Percentiles rank a stretch among this genome's conserved stretches.
Conservation (phyloP, 805 yeast genomes). For the Lipomyces yamanashiensis region DNA sequence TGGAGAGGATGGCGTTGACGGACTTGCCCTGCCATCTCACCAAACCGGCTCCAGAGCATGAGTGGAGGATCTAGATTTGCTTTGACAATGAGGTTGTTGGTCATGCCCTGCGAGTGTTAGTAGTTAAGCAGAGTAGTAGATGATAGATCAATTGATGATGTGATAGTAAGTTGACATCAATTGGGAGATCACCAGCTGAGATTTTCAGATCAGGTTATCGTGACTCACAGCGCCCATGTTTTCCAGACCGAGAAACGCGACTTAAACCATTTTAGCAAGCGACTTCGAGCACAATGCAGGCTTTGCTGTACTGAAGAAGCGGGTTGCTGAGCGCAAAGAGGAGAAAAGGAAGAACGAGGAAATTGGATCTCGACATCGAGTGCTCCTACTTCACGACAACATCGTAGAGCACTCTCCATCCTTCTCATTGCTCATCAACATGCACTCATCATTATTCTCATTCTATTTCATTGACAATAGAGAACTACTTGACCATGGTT, state of each 20-base stretch:
- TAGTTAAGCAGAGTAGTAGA: not conserved
- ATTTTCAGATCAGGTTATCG: not conserved
- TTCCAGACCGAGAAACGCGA: slow-evolving; percentile 35
- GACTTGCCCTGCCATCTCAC: slow-evolving; percentile 23
- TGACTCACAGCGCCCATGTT: slow-evolving; percentile 34
- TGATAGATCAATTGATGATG: not conserved
- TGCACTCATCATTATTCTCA: too few relatives aligned
- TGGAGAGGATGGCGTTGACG: slow-evolving; percentile 17
- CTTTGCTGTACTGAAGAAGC: not conserved
- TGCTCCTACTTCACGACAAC: too few relatives aligned
- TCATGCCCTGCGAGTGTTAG: slow-evolving; percentile 33
- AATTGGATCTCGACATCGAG: too few relatives aligned
- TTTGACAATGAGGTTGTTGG: slow-evolving; percentile 30
- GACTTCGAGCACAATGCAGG: not conserved
- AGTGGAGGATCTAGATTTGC: slow-evolving; percentile 32
- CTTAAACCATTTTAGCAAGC: slow-evolving; percentile 31
- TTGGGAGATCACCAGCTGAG: too few relatives aligned
- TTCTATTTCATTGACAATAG: too few relatives aligned
- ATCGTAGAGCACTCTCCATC: too few relatives aligned
- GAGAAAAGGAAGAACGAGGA: not conserved
- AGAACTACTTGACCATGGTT: too few relatives aligned
- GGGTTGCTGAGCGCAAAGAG: not conserved
- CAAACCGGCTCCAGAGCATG: slow-evolving; percentile 36
- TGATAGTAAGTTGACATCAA: too few relatives aligned
- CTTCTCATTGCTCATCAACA: too few relatives aligned